These are phyloP conservation scores for Eremothecium cymbalariae DNA, from an alignment of 1,139 yeast species.

Conservation along the genomic window DNA sequence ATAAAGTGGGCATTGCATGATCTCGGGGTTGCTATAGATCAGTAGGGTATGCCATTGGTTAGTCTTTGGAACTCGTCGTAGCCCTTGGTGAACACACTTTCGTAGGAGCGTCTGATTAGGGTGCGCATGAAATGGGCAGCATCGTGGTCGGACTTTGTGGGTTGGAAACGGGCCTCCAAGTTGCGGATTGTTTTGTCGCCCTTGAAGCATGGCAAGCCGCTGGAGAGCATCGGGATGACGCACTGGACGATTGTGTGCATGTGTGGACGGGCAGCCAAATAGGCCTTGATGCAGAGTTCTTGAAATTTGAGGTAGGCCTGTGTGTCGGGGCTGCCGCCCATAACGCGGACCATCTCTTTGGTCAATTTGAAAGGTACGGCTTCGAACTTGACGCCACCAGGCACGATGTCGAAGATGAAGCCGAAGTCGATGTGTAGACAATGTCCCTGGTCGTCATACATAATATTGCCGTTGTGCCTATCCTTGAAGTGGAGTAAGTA, in stretches of 20 bases:
- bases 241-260: conserved; percentile 80
- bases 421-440: conserved; percentile 96
- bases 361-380: conserved; percentile 96
- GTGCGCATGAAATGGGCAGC: conserved; percentile 73
- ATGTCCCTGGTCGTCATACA: conserved; percentile 96
- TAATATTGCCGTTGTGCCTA: conserved; percentile 96
- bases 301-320: conserved; percentile 93
- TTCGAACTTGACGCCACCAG: conserved; percentile 97
- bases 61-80: conserved; percentile 95
- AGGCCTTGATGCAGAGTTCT: conserved; percentile 89
- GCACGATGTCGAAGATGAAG: conserved; percentile 96
- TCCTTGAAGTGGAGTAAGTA: conserved; percentile 91
- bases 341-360: conserved; percentile 89
- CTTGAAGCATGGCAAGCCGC: conserved; percentile 95
- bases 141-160: conserved; percentile 72
- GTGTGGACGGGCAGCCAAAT: conserved; percentile 80
- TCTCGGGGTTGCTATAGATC: too few species aligned
- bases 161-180: conserved; percentile 70
- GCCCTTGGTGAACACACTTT: conserved; percentile 83
- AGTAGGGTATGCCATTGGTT: conserved; percentile 94
- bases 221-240: conserved; percentile 87
- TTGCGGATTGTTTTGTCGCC: conserved; percentile 71
- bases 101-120: conserved; percentile 73
- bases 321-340: conserved; percentile 81
- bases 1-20: too few species aligned